Conservation (phyloP, 495 filamentous ascomycete genomes). For the Trypethelium eluteriae region DNA sequence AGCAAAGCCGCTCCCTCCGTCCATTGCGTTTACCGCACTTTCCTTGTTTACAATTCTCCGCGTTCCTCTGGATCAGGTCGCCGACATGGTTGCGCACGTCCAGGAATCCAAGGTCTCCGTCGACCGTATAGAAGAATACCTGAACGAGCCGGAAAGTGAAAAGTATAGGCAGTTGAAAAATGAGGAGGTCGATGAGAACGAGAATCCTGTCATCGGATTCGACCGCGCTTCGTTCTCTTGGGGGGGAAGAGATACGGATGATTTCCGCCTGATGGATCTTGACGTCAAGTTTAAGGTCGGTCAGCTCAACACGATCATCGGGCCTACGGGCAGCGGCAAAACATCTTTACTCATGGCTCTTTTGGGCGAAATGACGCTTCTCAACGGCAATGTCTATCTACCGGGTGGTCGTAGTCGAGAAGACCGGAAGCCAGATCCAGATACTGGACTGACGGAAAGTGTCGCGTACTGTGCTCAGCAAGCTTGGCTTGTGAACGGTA, state of each 20-base stretch:
- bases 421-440: slow-evolving; percentile 70
- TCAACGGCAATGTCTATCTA: slow-evolving; percentile 72
- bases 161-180: slow-evolving; percentile 82
- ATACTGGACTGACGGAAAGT: slow-evolving; percentile 81
- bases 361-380: slow-evolving; percentile 88
- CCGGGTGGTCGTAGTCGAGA: slow-evolving; percentile 77
- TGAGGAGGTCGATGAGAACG: slow-evolving; percentile 51
- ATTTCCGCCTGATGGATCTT: slow-evolving; percentile 76
- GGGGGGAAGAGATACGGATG: slow-evolving; percentile 62
- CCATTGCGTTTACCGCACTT: slow-evolving; percentile 90
- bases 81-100: slow-evolving; percentile 98
- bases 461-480: slow-evolving; percentile 97
- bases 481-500: slow-evolving; percentile 95
- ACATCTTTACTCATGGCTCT: slow-evolving; percentile 93
- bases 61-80: slow-evolving; percentile 88
- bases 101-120: slow-evolving; percentile 96
- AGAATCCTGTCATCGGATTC: slow-evolving; percentile 68
- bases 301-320: slow-evolving; percentile 81
- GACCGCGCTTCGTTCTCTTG: slow-evolving; percentile 78
- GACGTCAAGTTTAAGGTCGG: slow-evolving; percentile 69
- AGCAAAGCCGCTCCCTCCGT: slow-evolving; percentile 80
- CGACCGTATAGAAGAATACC: slow-evolving; percentile 90
- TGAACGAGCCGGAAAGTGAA: slow-evolving; percentile 90
- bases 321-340: slow-evolving; percentile 90
- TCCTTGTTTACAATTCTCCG: slow-evolving; percentile 95